Evolutionary conservation across 805 yeast species (phyloP), one percentile per base, ranked within the genome.

Genomic region (Saccharomycopsis oosterbeekiorum): DNA sequence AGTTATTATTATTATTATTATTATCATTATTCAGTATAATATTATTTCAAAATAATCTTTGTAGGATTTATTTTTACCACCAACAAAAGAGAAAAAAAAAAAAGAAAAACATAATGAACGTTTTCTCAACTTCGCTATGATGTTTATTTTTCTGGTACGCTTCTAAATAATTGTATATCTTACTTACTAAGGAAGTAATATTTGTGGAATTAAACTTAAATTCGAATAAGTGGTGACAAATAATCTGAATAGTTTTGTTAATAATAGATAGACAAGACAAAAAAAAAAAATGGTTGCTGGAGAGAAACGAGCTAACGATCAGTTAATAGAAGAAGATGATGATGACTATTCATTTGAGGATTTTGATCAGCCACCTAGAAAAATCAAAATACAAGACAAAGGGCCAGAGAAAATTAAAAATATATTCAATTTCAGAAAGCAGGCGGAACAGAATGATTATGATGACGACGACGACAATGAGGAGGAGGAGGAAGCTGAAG

Each of bases 391-490:
- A 47, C 53, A 47, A 12, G 53, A 47, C 11, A 47, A 21, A 14
- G 34, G 53, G 2, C 34, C 53, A 9, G 53, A 47, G 26, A 47
- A 24, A 24, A 47, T n/a, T 4, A 47, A 47, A 21, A 47, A 47
- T 21, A 47, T 47, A 11, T 47, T 47, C 34, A 47, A 47, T 26
- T 47, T 47, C 9, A 47, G 58, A 34, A 40, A 34, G 47, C 42
- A 24, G 14, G 34, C 53, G 5, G 61, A 59, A 21, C 17, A 43
- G 12, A 42, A 56, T 29, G 50, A 55, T n/a, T 41, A 55, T 36
- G 56, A 59, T 19, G 55, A 59, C 29, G 56, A 59, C 3, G 58
- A 59, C 29, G 50, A 40, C 8, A 37, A 11, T 36, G 54, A 57
- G 36, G 59, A 57, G 10, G 24, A 54, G 10, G 42, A 37, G 17